Base-by-base conservation (phyloP, 495 filamentous ascomycete genomes). In the Penicillium paradoxum region DNA sequence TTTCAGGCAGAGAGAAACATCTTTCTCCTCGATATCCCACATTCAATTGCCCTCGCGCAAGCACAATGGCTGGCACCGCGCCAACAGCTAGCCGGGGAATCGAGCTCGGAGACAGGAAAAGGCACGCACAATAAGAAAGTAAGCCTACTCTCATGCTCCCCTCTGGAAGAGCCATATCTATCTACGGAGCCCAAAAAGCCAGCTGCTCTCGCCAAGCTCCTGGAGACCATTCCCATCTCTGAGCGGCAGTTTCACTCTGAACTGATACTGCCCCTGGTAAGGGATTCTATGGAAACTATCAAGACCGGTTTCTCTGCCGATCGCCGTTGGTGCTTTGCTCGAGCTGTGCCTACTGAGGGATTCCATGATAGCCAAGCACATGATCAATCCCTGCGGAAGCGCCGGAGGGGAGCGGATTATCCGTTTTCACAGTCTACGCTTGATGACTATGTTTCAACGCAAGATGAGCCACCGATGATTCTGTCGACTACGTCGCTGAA, bases 21-120 rank as follows among this genome's bases (percentile, higher is more conserved):
- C 17, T 77, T 79, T 30, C 67, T 89, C 13, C 55, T 89, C 38
- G 85, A 89, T 57, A 82, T 86, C 18, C 85, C 86, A 14, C 55
- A 55, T n/a, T 87, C 85, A 3, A 84, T 88, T 51, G 54, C 65
- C 1, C 59, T 69, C 15, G 66, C 66, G n/a, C 72, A 73, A 49
- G 32, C 51, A 37, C 55, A 54, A 15, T 13, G 13, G 14, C 10
- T 32, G 21, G 19, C 33, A 3, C 58, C 56, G 21, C 49, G 24
- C 40, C 48, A 36, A 38, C 36, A 39, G 42, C 15, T 32, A 41
- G n/a, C 17, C 7, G 1, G 45, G n/a, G 13, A 22, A 21, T 39
- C 43, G n/a, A 34, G 14, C 38, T 13, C 45, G 53, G 29, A 8
- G 50, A 34, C 45, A 49, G 8, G 9, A 19, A 37, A 41, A 19